A percentile compares a stretch with the other conserved stretches of the same genome.
Evolutionary conservation across 192 early-diverging fungal genomes (phyloP).

Genomic region (Entomortierella beljakovae): DNA sequence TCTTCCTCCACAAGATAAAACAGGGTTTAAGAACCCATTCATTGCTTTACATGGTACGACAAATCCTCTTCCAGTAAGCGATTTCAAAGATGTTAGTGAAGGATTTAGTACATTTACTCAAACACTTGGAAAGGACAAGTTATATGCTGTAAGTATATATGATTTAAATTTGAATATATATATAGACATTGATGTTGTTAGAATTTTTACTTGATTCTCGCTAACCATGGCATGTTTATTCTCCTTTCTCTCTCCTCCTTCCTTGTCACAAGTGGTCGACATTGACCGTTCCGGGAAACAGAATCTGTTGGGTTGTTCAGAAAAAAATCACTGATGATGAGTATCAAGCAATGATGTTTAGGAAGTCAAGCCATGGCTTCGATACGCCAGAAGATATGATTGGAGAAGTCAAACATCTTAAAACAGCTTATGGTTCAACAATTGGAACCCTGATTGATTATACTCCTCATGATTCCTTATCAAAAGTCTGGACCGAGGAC

Average conservation of each 20-base stretch:
- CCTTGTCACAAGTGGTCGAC: slow-evolving; percentile 6
- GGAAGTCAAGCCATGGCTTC: slow-evolving; percentile 6
- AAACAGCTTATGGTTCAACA: slow-evolving; percentile 5
- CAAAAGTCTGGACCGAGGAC: slow-evolving; percentile 41
- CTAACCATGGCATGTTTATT: background rate
- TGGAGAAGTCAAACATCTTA: slow-evolving; percentile 19
- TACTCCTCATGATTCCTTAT: slow-evolving; percentile 10
- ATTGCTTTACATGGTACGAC: slow-evolving; percentile 19
- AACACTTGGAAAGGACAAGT: background rate
- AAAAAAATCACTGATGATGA: background rate
- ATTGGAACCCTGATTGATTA: slow-evolving; percentile 21
- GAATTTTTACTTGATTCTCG: background rate
- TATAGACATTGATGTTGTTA: too few species aligned
- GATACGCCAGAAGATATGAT: slow-evolving; percentile 17
- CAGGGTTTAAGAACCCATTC: slow-evolving; percentile 1
- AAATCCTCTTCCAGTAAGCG: background rate
- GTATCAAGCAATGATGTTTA: background rate
- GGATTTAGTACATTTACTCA: background rate
- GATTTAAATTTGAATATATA: too few species aligned
- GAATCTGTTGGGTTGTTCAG: slow-evolving; percentile 6
- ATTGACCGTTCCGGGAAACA: slow-evolving; percentile 3
- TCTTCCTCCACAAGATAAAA: slow-evolving; percentile 5
- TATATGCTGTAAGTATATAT: slow-evolving; percentile 9
- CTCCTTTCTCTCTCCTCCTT: background rate
- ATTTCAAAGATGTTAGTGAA: background rate